Conservation (phyloP, 805 yeast species). For the Zygotorulaspora chibaensis region DNA sequence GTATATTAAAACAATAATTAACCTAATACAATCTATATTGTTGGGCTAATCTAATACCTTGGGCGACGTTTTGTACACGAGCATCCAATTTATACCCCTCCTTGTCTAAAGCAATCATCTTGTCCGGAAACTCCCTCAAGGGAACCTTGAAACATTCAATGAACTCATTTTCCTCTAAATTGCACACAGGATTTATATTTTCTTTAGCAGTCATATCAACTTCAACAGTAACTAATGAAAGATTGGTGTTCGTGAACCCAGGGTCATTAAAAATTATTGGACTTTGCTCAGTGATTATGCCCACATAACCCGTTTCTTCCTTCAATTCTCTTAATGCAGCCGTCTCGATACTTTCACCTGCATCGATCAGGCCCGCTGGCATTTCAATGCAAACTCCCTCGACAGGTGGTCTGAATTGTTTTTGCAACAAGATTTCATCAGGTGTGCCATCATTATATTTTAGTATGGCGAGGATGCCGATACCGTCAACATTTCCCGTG, state of each 20-base stretch:
- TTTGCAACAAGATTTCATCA: slow-evolving; percentile 60
- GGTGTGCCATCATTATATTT: slow-evolving; percentile 45
- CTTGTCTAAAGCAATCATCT: slow-evolving; percentile 45
- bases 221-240: slow-evolving; percentile 71
- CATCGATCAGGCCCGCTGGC: slow-evolving; percentile 94
- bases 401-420: slow-evolving; percentile 92
- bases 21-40: slow-evolving; percentile 20
- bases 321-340: slow-evolving; percentile 85
- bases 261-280: slow-evolving; percentile 69
- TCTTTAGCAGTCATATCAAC: slow-evolving; percentile 65
- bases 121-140: slow-evolving; percentile 51
- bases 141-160: slow-evolving; percentile 84
- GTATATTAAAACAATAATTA: background rate
- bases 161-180: slow-evolving; percentile 86
- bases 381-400: slow-evolving; percentile 84
- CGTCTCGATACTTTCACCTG: slow-evolving; percentile 65
- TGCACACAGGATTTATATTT: slow-evolving; percentile 64
- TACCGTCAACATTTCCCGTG: slow-evolving; percentile 67
- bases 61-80: slow-evolving; percentile 79
- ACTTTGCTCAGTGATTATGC: slow-evolving; percentile 47
- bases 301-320: slow-evolving; percentile 92
- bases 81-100: slow-evolving; percentile 84
- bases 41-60: slow-evolving; percentile 64
- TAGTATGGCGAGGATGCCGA: slow-evolving; percentile 77
- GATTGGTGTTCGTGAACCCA: slow-evolving; percentile 85